These are phyloP conservation scores for Cubamyces lactineus DNA, from an alignment of 768 basidiomycete species.

Conservation along the genomic window DNA sequence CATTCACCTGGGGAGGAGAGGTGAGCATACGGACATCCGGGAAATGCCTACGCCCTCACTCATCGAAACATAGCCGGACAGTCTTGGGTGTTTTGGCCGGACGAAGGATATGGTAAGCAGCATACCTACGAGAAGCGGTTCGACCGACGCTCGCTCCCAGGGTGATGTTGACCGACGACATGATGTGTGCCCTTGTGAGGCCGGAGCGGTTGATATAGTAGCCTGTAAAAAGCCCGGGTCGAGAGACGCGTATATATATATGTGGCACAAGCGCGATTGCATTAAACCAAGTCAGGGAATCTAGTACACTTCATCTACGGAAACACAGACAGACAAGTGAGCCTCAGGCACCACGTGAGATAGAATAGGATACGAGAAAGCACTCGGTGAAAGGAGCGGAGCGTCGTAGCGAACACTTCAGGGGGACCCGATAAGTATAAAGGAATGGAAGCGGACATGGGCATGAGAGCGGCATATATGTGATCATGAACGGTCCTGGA, in stretches of 20 bases:
- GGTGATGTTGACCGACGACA: too few species aligned
- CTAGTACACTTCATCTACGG: constrained; percentile 16
- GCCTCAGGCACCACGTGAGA: not conserved
- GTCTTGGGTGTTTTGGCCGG: too few species aligned
- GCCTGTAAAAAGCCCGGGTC: too few species aligned
- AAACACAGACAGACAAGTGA: constrained; percentile 6
- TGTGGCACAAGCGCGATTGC: not conserved
- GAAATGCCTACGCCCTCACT: too few species aligned
- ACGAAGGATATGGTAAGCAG: too few species aligned
- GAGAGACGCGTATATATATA: not conserved
- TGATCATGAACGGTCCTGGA: not conserved
- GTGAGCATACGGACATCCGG: too few species aligned
- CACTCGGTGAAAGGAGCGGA: not conserved
- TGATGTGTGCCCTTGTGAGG: too few species aligned
- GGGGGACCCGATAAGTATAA: not conserved
- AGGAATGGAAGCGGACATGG: not conserved
- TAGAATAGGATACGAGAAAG: not conserved
- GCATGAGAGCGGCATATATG: not conserved
- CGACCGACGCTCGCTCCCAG: too few species aligned
- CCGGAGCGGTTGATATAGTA: too few species aligned
- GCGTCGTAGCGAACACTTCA: constrained; percentile 2
- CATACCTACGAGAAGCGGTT: too few species aligned
- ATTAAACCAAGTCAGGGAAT: not conserved
- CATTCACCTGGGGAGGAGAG: too few species aligned
- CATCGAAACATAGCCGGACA: too few species aligned